phyloP scores from a whole-genome alignment of 2,329 filamentous ascomycete species.

The Pseudocercospora macadamiae region DNA sequence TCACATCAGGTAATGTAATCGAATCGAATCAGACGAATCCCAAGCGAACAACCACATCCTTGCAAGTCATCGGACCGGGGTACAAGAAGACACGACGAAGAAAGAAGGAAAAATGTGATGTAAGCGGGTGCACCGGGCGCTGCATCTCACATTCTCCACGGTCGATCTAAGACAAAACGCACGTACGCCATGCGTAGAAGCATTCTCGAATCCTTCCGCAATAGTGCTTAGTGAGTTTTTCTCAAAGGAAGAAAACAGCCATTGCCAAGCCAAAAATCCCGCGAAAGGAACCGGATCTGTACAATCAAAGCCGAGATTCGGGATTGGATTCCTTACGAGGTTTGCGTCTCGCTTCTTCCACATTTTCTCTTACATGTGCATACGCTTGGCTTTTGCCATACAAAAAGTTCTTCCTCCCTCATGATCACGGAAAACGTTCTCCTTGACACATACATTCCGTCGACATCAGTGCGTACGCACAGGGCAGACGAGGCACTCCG shows the following conservation, averaged over 20 bases:
- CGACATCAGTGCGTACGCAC: too few species aligned
- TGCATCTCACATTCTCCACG: neutral
- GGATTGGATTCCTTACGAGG: too few species aligned
- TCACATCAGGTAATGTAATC: neutral
- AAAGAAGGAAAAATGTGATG: neutral
- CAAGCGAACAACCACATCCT: neutral
- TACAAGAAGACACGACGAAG: neutral
- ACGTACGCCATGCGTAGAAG: neutral
- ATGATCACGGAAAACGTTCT: too few species aligned
- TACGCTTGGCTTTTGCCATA: too few species aligned
- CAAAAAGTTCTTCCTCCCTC: too few species aligned
- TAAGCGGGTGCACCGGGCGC: neutral
- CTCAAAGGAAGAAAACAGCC: neutral
- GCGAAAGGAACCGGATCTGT: too few species aligned
- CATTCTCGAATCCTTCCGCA: constrained; percentile 1
- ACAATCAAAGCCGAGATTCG: too few species aligned
- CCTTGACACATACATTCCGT: too few species aligned
- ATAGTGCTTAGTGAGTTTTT: neutral
- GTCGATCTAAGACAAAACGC: constrained; percentile 1
- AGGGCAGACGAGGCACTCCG: neutral
- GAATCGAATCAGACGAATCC: neutral
- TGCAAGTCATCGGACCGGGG: neutral
- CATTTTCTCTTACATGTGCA: too few species aligned
- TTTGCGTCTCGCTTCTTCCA: too few species aligned
- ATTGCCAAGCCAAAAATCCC: neutral